phyloP scores from a whole-genome alignment of 805 yeast species.

The Suhomyces faveliae region DNA sequence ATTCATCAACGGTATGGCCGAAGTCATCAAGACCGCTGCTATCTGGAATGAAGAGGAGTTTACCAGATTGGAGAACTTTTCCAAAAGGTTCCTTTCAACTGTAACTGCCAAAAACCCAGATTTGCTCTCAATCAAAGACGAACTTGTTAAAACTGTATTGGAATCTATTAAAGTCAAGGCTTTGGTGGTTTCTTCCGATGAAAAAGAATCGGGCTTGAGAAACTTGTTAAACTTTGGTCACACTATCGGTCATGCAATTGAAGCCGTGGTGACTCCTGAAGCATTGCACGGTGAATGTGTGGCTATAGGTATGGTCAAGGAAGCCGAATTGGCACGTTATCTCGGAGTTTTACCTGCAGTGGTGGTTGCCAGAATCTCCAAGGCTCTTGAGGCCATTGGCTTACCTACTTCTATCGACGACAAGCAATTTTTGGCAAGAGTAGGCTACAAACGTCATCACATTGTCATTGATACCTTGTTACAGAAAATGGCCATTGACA shows the following conservation, averaged over 20 bases:
- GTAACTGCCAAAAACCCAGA: slow-evolving; percentile 49
- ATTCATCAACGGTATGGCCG: slow-evolving; percentile 97
- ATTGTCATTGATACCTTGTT: slow-evolving; percentile 77
- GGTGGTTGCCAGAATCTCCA: slow-evolving; percentile 86
- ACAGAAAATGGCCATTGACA: slow-evolving; percentile 90
- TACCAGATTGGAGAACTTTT: slow-evolving; percentile 74
- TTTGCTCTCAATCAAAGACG: slow-evolving; percentile 65
- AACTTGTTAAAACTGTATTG: slow-evolving; percentile 71
- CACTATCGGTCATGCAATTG: slow-evolving; percentile 96
- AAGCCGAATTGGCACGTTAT: slow-evolving; percentile 93
- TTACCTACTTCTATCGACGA: slow-evolving; percentile 81
- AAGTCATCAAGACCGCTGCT: slow-evolving; percentile 96
- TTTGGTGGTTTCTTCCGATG: slow-evolving; percentile 89
- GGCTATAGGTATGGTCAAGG: slow-evolving; percentile 92
- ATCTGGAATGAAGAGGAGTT: slow-evolving; percentile 94
- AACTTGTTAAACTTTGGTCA: slow-evolving; percentile 94
- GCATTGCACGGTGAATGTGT: slow-evolving; percentile 98
- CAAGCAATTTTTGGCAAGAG: slow-evolving; percentile 57
- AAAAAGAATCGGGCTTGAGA: slow-evolving; percentile 91
- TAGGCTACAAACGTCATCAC: slow-evolving; percentile 58
- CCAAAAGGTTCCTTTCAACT: slow-evolving; percentile 66
- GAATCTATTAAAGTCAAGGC: slow-evolving; percentile 92
- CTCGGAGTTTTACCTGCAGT: slow-evolving; percentile 86
- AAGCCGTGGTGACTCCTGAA: slow-evolving; percentile 95
- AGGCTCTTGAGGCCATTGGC: slow-evolving; percentile 81